Evolutionary conservation across 2,329 filamentous ascomycete genomes (phyloP), one percentile per base, ranked within the genome.

Genomic region (Fusarium palustre): DNA sequence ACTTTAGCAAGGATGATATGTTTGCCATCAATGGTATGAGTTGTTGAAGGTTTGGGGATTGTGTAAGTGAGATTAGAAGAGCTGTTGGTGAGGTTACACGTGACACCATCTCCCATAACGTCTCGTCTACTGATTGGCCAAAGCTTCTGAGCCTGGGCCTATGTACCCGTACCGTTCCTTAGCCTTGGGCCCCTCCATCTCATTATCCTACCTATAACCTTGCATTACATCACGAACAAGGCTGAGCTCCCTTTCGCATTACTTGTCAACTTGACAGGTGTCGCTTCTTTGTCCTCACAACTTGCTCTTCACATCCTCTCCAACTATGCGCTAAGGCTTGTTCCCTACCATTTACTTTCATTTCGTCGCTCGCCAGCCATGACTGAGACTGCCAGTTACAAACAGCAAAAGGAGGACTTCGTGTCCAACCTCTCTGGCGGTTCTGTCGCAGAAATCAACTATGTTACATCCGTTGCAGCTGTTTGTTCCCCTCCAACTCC

Each of bases 371-470:
- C n/a, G 34, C 59, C 63, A 63, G 54, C 68, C 69, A 83, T 83
- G 78, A 78, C 81, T 66, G 74, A 76, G 70, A 49, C 77, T 34
- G 79, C 80, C 61, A 90, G 86, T 80, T 97, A 97, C 84, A 99
- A 97, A 82, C 88, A 91, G 75, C 86, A 91, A 72, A 99, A 99
- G 83, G 94, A 97, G 84, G 93, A 93, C 77, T 97, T 97, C 79
- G 96, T 99, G 76, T 97, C 95, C 56, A 92, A 94, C 78, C 88
- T 97, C 31, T 90, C 91, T 9, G 96, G 96, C 41, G 93, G 96
- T 62, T 87, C 89, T 33, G 90, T 97, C 64, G 83, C 86, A 72
- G 96, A 99, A 79, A 94, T 99, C 82, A 95, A 94, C 78, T 87
- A 88, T 74, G 92, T 98, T 72, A 93, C 92, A 48, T 87, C 92